Evolutionary conservation across 305 asterid species (phyloP).

Genomic region (Ilex paraguariensis): DNA sequence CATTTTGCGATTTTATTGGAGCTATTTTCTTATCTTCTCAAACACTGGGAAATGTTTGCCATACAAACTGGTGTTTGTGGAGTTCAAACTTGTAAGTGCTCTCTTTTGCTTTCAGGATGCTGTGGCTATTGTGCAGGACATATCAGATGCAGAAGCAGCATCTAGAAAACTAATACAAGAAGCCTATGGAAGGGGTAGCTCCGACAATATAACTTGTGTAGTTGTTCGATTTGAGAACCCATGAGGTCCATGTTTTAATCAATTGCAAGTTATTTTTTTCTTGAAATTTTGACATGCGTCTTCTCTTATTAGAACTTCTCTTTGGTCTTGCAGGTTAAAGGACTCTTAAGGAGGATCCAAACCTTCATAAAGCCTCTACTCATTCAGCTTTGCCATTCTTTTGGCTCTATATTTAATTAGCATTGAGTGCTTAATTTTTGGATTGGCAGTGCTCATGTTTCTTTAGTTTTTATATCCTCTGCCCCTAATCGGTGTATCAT

Average conservation of each 20-base stretch:
- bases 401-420: no score
- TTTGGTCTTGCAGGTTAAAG: no score
- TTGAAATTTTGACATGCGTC: background rate
- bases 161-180: conserved; percentile 35
- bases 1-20: no score
- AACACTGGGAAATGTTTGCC: no score
- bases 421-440: no score
- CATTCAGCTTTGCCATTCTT: no score
- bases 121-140: conserved; percentile 49
- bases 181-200: conserved; percentile 36
- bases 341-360: no score
- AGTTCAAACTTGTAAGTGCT: background rate
- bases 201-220: conserved; percentile 39
- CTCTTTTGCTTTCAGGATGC: conserved; percentile 44
- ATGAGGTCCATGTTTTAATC: conserved; percentile 1
- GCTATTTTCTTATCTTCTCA: no score
- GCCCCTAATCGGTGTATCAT: no score
- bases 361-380: no score
- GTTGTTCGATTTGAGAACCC: conserved; percentile 40
- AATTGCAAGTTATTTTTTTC: background rate
- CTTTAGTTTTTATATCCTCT: no score
- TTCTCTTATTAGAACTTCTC: background rate
- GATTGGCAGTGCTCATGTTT: no score
- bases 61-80: background rate
- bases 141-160: conserved; percentile 36